Evolutionary conservation across 371 early-diverging fungal species (phyloP).

Genomic region (Fennellomyces sp.): DNA sequence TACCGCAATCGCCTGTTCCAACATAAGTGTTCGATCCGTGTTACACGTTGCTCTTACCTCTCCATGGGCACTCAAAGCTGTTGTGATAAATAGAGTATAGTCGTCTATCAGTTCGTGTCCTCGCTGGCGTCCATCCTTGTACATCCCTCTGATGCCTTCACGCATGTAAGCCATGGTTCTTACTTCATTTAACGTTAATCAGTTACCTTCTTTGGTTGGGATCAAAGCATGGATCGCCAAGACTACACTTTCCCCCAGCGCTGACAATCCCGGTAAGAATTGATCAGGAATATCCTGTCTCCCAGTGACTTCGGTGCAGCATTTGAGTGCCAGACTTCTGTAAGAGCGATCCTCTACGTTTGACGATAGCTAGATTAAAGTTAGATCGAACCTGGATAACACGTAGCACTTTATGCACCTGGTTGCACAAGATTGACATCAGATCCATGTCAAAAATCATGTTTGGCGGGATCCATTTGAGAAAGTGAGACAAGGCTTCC

Average conservation of each 20-base stretch:
- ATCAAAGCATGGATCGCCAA: not conserved
- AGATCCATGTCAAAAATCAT: constrained; percentile 91
- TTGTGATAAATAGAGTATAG: constrained; percentile 71
- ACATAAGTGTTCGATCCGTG: not conserved
- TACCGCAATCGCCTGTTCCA: not conserved
- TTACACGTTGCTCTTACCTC: constrained; percentile 50
- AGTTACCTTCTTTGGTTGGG: not conserved
- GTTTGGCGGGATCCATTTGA: constrained; percentile 95
- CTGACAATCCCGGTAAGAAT: not conserved
- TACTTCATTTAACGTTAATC: not conserved
- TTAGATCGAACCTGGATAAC: too few species aligned
- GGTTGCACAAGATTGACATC: constrained; percentile 35
- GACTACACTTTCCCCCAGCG: not conserved
- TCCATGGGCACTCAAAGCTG: constrained; percentile 78
- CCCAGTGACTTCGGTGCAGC: not conserved
- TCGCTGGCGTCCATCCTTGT: not conserved
- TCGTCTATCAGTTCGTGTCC: constrained; percentile 33
- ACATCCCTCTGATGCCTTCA: not conserved
- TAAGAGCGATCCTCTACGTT: not conserved
- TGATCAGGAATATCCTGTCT: not conserved
- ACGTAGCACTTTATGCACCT: not conserved
- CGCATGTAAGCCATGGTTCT: not conserved
- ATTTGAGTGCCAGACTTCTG: not conserved
- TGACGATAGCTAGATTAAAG: not conserved
- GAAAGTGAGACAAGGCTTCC: constrained; percentile 52